A percentile compares a stretch with the other conserved stretches of the same genome.
Evolutionary conservation across 129 eudicot genomes (phyloP).

Genomic region (Chrysanthemum makinoi): DNA sequence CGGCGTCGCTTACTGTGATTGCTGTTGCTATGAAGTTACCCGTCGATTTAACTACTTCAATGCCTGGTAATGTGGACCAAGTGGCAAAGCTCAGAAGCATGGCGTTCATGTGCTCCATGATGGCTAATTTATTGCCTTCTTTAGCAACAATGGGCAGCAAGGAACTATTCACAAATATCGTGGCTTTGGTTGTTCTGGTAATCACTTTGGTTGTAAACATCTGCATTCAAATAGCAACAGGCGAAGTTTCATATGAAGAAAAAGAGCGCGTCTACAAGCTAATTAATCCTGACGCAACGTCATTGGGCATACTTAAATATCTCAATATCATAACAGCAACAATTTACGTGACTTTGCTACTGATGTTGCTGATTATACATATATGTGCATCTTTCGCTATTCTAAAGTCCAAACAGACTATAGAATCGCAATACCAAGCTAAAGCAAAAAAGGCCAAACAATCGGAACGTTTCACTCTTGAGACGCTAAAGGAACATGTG

Average conservation of each 20-base stretch:
- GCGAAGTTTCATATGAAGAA: not conserved
- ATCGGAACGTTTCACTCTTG: not conserved
- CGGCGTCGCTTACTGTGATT: conserved; percentile 22
- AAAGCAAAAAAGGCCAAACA: not conserved
- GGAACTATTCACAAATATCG: conserved; percentile 28
- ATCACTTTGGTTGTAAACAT: conserved; percentile 37
- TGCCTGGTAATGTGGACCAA: conserved; percentile 31
- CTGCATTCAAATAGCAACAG: conserved; percentile 13
- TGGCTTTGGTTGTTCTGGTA: conserved; percentile 29
- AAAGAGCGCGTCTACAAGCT: not conserved
- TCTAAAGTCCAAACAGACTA: conserved; percentile 1
- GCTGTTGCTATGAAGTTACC: conserved; percentile 34
- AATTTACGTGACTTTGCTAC: too few species aligned
- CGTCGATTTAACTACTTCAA: conserved; percentile 19
- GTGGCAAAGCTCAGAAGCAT: conserved; percentile 28
- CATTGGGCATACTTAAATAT: too few species aligned
- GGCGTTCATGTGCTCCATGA: conserved; percentile 24
- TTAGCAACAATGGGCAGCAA: conserved; percentile 25
- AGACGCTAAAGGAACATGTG: conserved; percentile 16
- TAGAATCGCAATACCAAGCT: conserved; percentile 1
- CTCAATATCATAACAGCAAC: too few species aligned
- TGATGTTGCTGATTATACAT: not conserved
- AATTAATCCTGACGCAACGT: too few species aligned
- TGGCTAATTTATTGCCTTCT: conserved; percentile 37
- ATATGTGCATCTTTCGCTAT: conserved; percentile 22